Conservation (phyloP, 1,284 basidiomycete genomes). For the Hortiboletus rubellus region DNA sequence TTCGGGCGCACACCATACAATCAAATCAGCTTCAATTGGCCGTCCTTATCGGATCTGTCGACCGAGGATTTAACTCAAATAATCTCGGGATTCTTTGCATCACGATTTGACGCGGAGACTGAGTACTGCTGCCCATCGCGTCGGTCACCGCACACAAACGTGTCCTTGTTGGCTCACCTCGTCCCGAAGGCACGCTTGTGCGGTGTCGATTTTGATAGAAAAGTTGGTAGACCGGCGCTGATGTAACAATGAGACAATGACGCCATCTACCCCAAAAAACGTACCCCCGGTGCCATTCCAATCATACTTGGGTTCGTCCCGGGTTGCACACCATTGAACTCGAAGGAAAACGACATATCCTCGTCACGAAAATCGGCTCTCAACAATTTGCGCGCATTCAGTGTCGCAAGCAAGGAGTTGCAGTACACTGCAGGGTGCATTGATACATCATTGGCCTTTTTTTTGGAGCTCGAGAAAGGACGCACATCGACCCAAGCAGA, state of each 20-base stretch:
- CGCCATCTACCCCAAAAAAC: not conserved
- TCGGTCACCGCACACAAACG: not conserved
- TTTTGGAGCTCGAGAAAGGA: not conserved
- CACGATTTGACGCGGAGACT: not conserved
- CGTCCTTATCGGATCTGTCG: too few species aligned
- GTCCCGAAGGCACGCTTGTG: slow-evolving; percentile 15
- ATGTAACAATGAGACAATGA: not conserved
- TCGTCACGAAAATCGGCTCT: slow-evolving; percentile 19
- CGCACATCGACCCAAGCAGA: slow-evolving; percentile 46
- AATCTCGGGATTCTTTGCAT: not conserved
- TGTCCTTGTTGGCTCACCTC: slow-evolving; percentile 4
- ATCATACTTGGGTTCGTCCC: not conserved
- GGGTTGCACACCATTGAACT: slow-evolving; percentile 1
- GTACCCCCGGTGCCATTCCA: slow-evolving; percentile 8
- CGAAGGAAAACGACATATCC: slow-evolving; percentile 13
- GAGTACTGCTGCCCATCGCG: not conserved
- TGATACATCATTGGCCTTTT: not conserved
- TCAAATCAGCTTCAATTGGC: too few species aligned
- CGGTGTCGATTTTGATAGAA: slow-evolving; percentile 25
- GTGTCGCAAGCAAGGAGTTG: slow-evolving; percentile 48
- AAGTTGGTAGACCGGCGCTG: slow-evolving; percentile 14
- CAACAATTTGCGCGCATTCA: slow-evolving; percentile 44
- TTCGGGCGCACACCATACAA: too few species aligned
- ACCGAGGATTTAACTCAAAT: not conserved
- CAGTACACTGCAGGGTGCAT: slow-evolving; percentile 38